Evolutionary conservation across 2,329 filamentous ascomycete species (phyloP).

Genomic region (Fusarium multiceps): DNA sequence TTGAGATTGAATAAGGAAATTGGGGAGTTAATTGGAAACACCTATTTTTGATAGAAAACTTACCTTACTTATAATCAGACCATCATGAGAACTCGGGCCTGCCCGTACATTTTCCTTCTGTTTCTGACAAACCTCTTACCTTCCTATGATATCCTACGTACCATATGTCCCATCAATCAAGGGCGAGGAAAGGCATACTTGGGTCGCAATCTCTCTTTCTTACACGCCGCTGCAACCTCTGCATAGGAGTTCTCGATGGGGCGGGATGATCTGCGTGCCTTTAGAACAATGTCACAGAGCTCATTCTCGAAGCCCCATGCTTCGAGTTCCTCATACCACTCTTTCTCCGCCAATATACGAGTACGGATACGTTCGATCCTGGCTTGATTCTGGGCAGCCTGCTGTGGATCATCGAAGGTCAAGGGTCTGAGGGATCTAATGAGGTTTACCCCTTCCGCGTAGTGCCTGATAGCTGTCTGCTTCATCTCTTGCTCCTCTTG

Average conservation of each 20-base stretch:
- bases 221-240: background rate
- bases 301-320: background rate
- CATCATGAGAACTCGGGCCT: background rate
- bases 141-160: background rate
- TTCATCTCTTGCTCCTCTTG: background rate
- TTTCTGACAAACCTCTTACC: background rate
- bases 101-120: background rate
- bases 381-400: background rate
- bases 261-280: background rate
- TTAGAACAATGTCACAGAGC: background rate
- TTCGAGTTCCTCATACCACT: background rate
- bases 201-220: background rate
- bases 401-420: background rate
- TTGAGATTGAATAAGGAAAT: constrained; percentile 17
- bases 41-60: constrained; percentile 1
- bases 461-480: background rate
- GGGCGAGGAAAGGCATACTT: background rate
- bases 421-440: background rate
- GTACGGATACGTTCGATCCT: background rate
- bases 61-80: background rate
- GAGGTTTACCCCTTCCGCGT: background rate
- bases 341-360: background rate
- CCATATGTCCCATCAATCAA: background rate
- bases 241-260: background rate
- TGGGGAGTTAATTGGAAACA: background rate